A percentile compares a stretch with the other conserved stretches of the same genome.
These are phyloP conservation scores for Hibiscus trionum DNA, from an alignment of 345 rosid species.

Conservation along the genomic window DNA sequence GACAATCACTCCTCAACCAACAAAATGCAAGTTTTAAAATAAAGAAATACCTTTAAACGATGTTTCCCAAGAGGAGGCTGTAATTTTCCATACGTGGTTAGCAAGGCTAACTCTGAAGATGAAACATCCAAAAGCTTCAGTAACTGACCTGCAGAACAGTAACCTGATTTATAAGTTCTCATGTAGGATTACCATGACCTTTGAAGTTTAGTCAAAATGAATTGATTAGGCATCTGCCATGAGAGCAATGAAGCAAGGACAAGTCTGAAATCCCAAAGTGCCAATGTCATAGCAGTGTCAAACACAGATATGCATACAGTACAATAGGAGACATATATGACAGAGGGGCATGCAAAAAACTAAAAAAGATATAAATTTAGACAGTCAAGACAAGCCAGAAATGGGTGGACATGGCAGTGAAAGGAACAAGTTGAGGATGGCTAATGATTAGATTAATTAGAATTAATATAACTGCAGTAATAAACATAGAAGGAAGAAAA, in stretches of 20 bases:
- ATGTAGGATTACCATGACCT: background rate
- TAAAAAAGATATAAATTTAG: background rate
- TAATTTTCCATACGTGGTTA: conserved; percentile 82
- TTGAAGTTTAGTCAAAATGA: background rate
- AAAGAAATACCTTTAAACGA: conserved; percentile 60
- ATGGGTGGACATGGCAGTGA: background rate
- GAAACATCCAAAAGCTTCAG: conserved; percentile 64
- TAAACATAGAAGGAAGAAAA: background rate
- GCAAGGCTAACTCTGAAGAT: conserved; percentile 14
- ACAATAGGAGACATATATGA: background rate
- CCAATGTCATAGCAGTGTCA: background rate
- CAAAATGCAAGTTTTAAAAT: background rate
- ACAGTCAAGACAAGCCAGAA: background rate
- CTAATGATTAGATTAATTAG: background rate
- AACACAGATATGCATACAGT: background rate
- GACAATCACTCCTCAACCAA: background rate
- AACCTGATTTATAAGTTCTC: conserved; percentile 1
- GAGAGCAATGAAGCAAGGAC: background rate
- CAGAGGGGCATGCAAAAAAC: background rate
- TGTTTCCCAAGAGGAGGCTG: conserved; percentile 96
- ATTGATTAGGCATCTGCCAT: background rate
- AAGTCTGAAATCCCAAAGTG: background rate
- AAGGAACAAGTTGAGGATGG: background rate
- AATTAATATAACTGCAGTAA: background rate
- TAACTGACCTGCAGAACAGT: conserved; percentile 52